A percentile compares a stretch with the other conserved stretches of the same genome.
phyloP scores from a whole-genome alignment of 176 grass and related monocot species.

The Ampelocalamus luodianensis region DNA sequence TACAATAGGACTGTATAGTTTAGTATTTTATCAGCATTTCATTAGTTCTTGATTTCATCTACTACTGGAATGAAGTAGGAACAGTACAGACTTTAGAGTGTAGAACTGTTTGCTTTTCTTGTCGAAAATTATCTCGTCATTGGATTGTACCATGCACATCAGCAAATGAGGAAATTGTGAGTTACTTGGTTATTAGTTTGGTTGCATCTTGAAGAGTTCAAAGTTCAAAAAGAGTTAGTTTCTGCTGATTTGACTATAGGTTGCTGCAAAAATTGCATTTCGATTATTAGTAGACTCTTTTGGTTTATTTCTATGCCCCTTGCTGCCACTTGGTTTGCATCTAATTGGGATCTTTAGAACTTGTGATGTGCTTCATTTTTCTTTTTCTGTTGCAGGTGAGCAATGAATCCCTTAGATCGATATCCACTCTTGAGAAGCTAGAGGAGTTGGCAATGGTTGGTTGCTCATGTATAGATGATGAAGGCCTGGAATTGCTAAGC shows the following conservation, averaged over 20 bases:
- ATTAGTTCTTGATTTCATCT: background rate
- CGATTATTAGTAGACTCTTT: background rate
- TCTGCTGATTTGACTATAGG: background rate
- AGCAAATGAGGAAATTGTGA: background rate
- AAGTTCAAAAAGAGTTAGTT: background rate
- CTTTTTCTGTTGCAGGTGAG: constrained; percentile 58
- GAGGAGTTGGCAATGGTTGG: constrained; percentile 82
- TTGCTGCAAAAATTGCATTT: background rate
- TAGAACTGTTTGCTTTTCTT: background rate
- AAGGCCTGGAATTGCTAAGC: constrained; percentile 76
- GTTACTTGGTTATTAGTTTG: background rate
- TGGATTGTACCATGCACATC: background rate
- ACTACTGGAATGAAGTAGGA: constrained; percentile 1
- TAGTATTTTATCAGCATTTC: background rate
- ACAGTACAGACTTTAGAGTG: background rate
- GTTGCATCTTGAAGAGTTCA: background rate
- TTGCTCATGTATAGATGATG: constrained; percentile 83
- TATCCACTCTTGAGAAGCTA: constrained; percentile 81
- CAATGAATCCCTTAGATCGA: constrained; percentile 82
- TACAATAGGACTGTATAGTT: background rate
- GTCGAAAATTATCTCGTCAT: background rate
- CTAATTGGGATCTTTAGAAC: constrained; percentile 9
- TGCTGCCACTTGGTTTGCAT: constrained; percentile 21
- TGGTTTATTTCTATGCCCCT: background rate
- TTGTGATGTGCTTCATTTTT: background rate